Evolutionary conservation across 495 filamentous ascomycete genomes (phyloP), one percentile per base, ranked within the genome.

Genomic region (Pseudomonodictys pantanalensis): DNA sequence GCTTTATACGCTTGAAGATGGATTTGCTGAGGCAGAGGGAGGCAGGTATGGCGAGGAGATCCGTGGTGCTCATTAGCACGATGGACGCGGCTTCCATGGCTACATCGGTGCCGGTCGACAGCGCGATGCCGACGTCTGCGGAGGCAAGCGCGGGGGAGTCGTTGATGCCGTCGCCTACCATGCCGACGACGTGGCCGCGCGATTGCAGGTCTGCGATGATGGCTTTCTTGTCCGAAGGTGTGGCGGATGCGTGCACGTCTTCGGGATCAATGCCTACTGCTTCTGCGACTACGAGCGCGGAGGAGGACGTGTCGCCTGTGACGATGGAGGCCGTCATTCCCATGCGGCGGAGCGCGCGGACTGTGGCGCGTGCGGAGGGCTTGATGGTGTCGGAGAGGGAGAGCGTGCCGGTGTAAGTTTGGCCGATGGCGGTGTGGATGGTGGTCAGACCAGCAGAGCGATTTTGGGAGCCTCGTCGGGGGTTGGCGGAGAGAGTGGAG

Each of bases 101-200:
- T 1, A 99, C 92, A 73, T 99, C 93, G 0, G 93, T 97, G 53
- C 93, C 93, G 0, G 86, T 89, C 17, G 88, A 81, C 69, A 99
- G 87, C 17, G 92, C 91, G 66, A 99, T 96, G 56, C 93, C 93
- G 41, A 97, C 85, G 58, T 91, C 83, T 26, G 93, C 91, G 1
- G 91, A 96, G 15, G 92, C 93, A 1, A 99, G 81, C 1, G 93
- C 93, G 0, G 93, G 93, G 0, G 92, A 97, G 77, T 99, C 93
- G 72, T 99, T 99, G 80, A 99, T 97, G 33, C 93, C 93, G 69
- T 99, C 93, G 50, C 93, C 93, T 22, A 97, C 93, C 93, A 99
- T 97, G 64, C 90, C 93, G 22, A 99, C 89, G 49, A 86, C 77
- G 42, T 87, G 80, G 58, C 91, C 90, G 25, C 54, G 56, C 0